These are phyloP conservation scores for Aristolochia contorta DNA, from an alignment of 164 flowering plant species.

Conservation along the genomic window DNA sequence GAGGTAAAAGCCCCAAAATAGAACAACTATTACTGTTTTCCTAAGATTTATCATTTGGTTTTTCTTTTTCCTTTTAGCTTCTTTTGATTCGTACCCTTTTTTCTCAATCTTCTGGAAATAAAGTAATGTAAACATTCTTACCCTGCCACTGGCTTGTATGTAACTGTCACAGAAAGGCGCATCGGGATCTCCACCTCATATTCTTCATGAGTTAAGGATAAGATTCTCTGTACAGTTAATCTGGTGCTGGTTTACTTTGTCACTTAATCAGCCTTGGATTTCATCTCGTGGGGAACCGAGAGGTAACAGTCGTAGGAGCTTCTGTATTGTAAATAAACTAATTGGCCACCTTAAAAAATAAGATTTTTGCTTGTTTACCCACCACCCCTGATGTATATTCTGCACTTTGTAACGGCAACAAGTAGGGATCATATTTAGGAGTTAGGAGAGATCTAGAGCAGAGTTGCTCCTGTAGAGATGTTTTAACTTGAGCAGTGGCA, in stretches of 20 bases:
- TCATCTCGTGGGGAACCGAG: neutral
- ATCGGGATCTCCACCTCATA: neutral
- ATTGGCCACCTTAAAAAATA: neutral
- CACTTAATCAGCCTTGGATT: neutral
- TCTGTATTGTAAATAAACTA: neutral
- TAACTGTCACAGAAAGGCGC: neutral
- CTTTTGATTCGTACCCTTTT: too few relatives aligned
- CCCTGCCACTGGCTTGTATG: neutral
- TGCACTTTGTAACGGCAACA: slow-evolving; percentile 1
- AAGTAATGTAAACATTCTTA: neutral
- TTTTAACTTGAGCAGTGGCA: neutral
- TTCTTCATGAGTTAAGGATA: neutral
- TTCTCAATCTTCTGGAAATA: neutral
- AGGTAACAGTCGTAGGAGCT: neutral
- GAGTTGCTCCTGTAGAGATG: neutral
- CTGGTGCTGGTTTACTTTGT: neutral
- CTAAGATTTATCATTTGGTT: too few relatives aligned
- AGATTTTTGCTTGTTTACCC: neutral
- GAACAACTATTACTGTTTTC: too few relatives aligned
- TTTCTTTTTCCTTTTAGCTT: neutral
- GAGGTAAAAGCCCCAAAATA: slow-evolving; percentile 47
- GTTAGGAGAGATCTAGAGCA: neutral
- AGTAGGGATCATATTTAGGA: neutral
- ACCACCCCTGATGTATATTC: neutral
- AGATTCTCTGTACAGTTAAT: neutral